These are phyloP conservation scores for Schwanniomyces vanrijiae DNA, from an alignment of 805 yeast genomes.

Conservation along the genomic window DNA sequence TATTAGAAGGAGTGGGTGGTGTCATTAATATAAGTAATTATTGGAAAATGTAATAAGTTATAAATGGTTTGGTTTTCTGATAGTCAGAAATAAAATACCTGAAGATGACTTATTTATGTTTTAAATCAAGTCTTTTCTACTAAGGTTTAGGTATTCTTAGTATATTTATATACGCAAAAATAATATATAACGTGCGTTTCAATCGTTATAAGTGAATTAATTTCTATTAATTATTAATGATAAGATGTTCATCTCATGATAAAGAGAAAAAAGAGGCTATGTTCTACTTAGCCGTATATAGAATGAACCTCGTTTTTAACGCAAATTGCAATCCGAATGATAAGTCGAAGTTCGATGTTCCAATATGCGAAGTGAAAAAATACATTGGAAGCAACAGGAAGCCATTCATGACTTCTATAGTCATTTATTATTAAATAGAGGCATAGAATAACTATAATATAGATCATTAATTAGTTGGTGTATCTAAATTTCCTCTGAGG, in stretches of 20 bases:
- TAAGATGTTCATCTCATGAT: background rate
- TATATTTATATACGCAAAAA: background rate
- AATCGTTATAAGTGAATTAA: background rate
- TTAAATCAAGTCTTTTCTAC: background rate
- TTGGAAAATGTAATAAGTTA: background rate
- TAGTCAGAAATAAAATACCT: background rate
- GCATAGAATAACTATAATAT: no score
- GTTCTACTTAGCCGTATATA: background rate
- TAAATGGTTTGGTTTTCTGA: no score
- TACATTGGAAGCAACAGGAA: background rate
- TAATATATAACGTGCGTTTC: background rate
- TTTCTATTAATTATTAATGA: background rate
- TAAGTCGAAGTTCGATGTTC: background rate
- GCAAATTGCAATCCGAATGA: background rate
- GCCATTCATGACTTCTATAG: background rate
- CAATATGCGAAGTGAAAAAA: background rate
- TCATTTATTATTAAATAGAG: no score
- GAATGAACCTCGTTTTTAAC: background rate
- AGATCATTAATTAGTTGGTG: background rate
- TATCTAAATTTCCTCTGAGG: background rate
- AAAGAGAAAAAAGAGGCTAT: background rate
- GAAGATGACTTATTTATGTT: background rate
- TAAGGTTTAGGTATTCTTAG: background rate
- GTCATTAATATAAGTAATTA: constrained; percentile 5
- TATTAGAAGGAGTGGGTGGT: constrained; percentile 9